Conservation (phyloP, 2,329 filamentous ascomycete genomes). For the Teratosphaeria viscida region DNA sequence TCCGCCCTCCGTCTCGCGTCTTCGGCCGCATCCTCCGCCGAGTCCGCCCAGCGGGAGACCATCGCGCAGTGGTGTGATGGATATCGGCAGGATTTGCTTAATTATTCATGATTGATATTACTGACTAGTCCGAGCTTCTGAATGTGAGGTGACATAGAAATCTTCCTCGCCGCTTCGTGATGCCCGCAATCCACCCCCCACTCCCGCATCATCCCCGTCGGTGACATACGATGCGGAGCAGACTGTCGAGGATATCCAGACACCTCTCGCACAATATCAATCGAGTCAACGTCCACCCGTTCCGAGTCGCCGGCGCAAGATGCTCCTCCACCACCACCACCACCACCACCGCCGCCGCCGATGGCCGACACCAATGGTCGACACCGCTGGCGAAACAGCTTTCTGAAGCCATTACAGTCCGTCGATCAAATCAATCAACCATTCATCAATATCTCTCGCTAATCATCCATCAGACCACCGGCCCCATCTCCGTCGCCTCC, state of each 20-base stretch:
- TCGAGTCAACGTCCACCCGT: constrained; percentile 2
- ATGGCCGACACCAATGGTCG: constrained; percentile 57
- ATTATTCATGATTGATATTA: too few relatives aligned
- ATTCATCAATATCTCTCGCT: too few relatives aligned
- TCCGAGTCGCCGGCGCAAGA: constrained; percentile 25
- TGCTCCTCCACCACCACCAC: constrained; percentile 10
- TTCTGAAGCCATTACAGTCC: constrained; percentile 74
- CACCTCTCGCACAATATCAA: constrained; percentile 13
- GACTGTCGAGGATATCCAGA: constrained; percentile 14
- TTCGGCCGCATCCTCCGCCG: constrained; percentile 67
- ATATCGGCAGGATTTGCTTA: too few relatives aligned
- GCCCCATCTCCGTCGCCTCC: constrained; percentile 79
- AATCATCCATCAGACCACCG: constrained; percentile 52
- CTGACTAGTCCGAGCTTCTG: neutral
- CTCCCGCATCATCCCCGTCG: neutral
- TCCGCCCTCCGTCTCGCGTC: constrained; percentile 64
- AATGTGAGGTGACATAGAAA: neutral
- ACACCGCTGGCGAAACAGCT: constrained; percentile 84
- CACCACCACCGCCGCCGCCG: too few relatives aligned
- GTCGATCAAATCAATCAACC: constrained; percentile 2
- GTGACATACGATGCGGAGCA: constrained; percentile 17
- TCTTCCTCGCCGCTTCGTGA: neutral
- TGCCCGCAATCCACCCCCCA: neutral
- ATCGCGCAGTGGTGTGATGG: constrained; percentile 5
- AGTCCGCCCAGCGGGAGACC: constrained; percentile 75